Evolutionary conservation across 371 early-diverging fungal species (phyloP), one percentile per base, ranked within the genome.

Genomic region (Mortierella sp.): DNA sequence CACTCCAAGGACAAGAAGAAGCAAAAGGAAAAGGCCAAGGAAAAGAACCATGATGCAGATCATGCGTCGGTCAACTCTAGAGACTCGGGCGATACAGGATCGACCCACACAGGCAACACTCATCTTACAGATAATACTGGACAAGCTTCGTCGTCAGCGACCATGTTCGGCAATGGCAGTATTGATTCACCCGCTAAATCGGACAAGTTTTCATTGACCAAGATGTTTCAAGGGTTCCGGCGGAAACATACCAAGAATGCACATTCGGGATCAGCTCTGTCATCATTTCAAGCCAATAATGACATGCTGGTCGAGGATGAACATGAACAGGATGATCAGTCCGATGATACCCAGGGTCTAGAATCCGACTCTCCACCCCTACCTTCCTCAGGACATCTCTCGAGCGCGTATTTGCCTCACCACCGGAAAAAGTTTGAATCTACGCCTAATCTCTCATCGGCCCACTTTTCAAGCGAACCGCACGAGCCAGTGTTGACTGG

Each of bases 151-250:
- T 59, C 71, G 17, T 34, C 34, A 34, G 4, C 34, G 10, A 7
- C 10, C 34, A n/a, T 60, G 5, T 65, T 50, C 53, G 71, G 64
- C 44, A 70, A 56, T 43, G 55, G 63, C 24, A 70, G 51, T 52
- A 66, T 60, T 14, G 53, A 63, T 28, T 52, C 73, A n/a, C 31
- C 57, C n/a, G 60, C 54, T 14, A 56, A 25, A 39, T 17, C 54
- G 3, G 74, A 74, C 25, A 74, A 74, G 58, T 74, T 74, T 47
- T 74, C 76, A 17, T 37, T 74, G 17, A 68, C 48, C 49, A 67
- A 40, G 49, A 67, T 74, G 68, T 61, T 74, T 34, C 58, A 72
- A 19, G 76, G 76, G 2, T 64, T 74, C 44, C 54, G 60, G 4
- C 67, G 64, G 65, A 74, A 64, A 28, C 68, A 72, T 24, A 66